Conservation (phyloP, 1,284 basidiomycete species). For the Sparassis latifolia region DNA sequence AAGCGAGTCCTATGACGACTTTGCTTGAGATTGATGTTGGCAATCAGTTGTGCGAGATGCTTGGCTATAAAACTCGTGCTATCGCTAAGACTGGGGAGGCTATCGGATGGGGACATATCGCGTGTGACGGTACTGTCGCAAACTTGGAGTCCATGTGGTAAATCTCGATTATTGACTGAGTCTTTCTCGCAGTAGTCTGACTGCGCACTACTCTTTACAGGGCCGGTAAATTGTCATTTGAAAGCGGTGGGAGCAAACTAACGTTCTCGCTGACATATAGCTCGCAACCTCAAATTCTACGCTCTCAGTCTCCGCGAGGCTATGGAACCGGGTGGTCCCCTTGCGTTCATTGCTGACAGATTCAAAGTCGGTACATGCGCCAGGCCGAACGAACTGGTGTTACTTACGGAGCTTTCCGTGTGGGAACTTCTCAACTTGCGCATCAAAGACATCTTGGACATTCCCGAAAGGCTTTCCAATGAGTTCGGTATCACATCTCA, state of each 20-base stretch:
- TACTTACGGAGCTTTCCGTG: neutral
- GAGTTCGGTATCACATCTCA: slow-evolving; percentile 24
- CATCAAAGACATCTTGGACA: slow-evolving; percentile 19
- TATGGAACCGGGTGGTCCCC: slow-evolving; percentile 18
- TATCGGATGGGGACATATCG: slow-evolving; percentile 38
- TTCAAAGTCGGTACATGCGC: slow-evolving; percentile 19
- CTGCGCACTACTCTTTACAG: slow-evolving; percentile 1
- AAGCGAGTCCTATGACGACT: slow-evolving; percentile 36
- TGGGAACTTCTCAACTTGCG: slow-evolving; percentile 32
- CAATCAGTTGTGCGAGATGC: slow-evolving; percentile 33
- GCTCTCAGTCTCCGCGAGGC: slow-evolving; percentile 29
- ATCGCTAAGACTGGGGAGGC: neutral
- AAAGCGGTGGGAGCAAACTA: neutral
- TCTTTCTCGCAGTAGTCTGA: neutral
- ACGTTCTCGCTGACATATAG: slow-evolving; percentile 1
- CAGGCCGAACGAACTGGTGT: neutral
- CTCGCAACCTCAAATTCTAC: slow-evolving; percentile 36
- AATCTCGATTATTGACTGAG: slow-evolving; percentile 7
- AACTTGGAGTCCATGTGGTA: slow-evolving; percentile 44
- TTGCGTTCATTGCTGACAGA: slow-evolving; percentile 23
- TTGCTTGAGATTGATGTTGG: slow-evolving; percentile 36
- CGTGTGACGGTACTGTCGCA: slow-evolving; percentile 38
- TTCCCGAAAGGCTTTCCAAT: slow-evolving; percentile 21
- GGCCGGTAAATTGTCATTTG: slow-evolving; percentile 13
- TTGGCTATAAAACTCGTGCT: slow-evolving; percentile 26